Base-by-base conservation (phyloP, 2,329 filamentous ascomycete genomes). In the Trichoderma sp. region DNA sequence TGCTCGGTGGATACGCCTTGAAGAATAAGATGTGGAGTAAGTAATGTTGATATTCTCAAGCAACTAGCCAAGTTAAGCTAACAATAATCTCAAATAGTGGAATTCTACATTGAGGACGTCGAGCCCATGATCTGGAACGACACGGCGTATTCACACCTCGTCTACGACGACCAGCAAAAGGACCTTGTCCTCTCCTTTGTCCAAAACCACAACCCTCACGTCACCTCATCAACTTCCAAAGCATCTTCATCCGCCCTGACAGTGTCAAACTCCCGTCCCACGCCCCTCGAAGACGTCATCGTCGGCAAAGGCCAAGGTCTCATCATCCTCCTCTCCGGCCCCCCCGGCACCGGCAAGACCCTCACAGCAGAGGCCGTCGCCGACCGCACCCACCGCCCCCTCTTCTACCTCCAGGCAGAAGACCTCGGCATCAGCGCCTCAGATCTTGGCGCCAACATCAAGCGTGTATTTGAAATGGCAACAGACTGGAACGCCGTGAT, bases 401-500 rank as follows among this genome's bases (percentile, higher is more conserved):
- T 87, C 0, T 83, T 84, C 59, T 78, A 79, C 66, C 75, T 85
- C 3, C 81, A 82, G 53, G 82, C 81, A 33, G 83, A 83, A 52
- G 84, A 86, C 70, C 77, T 87, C 14, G 85, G 84, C 24, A 80
- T 79, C 55, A 79, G 79, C 37, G 78, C 84, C 0, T 77, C 77
- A 2, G 73, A 76, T 4, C 77, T 87, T 5, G 84, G 85, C n/a
- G 74, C 79, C n/a, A 82, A 83, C 53, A 76, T 88, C 68, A 81
- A 82, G 67, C 77, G 79, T 35, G 79, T 81, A 35, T 84, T 88
- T 52, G 77, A 81, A 69, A 81, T 85, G 70, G 84, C 83, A 2
- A 80, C 81, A 0, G 80, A 80, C 19, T 87, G 85, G 85, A 80
- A 82, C 27, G 84, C 83, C 10, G 81, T 87, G 7, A 75, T 87